Conservation (phyloP, 495 filamentous ascomycete genomes). For the Aspergillus sclerotioniger region DNA sequence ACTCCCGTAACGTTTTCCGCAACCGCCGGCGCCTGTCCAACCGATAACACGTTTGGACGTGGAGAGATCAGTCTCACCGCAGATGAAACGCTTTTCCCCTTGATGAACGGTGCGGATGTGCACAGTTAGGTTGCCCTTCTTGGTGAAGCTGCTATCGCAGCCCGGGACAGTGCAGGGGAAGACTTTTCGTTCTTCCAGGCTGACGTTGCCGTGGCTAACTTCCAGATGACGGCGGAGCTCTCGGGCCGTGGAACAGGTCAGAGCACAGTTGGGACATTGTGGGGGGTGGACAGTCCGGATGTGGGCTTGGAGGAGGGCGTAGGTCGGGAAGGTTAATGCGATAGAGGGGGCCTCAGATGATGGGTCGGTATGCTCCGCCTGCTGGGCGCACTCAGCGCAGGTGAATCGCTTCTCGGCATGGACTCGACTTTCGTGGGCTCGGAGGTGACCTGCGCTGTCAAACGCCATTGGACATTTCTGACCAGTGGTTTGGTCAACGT, state of each 20-base stretch:
- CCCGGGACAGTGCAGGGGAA: conserved; percentile 61
- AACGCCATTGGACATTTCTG: conserved; percentile 66
- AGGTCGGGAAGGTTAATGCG: conserved; percentile 66
- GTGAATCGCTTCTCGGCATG: conserved; percentile 69
- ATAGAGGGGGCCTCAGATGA: background rate
- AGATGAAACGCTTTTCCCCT: conserved; percentile 65
- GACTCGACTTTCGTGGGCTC: conserved; percentile 64
- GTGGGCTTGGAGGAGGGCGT: conserved; percentile 67
- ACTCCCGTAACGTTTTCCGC: conserved; percentile 63
- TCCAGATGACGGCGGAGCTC: conserved; percentile 70
- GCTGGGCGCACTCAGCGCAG: conserved; percentile 64
- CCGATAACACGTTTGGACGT: conserved; percentile 52
- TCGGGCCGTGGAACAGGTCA: conserved; percentile 56
- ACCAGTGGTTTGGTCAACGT: conserved; percentile 55
- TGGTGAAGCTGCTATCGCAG: conserved; percentile 72
- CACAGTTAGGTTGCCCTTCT: conserved; percentile 71
- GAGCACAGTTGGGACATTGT: conserved; percentile 68
- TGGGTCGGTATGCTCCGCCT: conserved; percentile 23
- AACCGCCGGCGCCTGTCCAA: conserved; percentile 66
- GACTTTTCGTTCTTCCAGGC: conserved; percentile 58
- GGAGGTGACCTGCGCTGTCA: conserved; percentile 64
- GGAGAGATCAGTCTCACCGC: conserved; percentile 63
- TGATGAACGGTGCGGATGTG: conserved; percentile 77
- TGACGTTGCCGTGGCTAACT: conserved; percentile 61
- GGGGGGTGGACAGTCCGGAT: conserved; percentile 68